Evolutionary conservation across 164 flowering plant genomes (phyloP), one percentile per base, ranked within the genome.

Genomic region (Nymphaea colorata): DNA sequence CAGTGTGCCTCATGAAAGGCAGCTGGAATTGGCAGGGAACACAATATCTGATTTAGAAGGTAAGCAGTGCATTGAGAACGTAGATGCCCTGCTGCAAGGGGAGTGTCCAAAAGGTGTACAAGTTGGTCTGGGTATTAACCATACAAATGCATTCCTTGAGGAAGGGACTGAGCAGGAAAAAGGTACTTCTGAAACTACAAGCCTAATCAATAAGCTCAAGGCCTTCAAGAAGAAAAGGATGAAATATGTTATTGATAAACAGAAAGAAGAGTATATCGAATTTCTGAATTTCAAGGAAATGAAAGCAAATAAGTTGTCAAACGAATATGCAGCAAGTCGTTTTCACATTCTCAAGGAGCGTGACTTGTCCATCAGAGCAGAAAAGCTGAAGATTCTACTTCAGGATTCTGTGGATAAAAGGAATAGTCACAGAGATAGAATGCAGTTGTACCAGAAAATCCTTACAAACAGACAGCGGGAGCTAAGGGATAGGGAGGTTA

Each of bases 401-500:
- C 66, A 45, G 25, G 73, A 75, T 4, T 78, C 65, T 72, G 73
- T 74, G 1, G 75, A 61, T 61, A 85, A 78, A 72, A 18, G 74
- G 72, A 80, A 82, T 43, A 82, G 79, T 45, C 77, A 76, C 47
- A 65, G 73, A 45, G 41, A 17, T 18, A 69, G 70, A 61, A 70
- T 65, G 72, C 79, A 77, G 4, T 41, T 42, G 25, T 66, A 69
- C 63, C 78, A 74, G 47, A 76, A 81, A 72, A 68, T 70, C 60
- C 85, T 89, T 55, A 70, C 79, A 80, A 78, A 59, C n/a, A 66
- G 6, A 65, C 85, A 82, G 0, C 67, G 43, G 25, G 82, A 70
- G 63, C 81, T 73, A 61, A 75, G 68, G 75, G 71, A 74, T 17
- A 72, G 70, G 63, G 59, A 55, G 16, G 16, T 8, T 16, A 10